Evolutionary conservation across 352 stramenopile genomes (phyloP).

Genomic region (Globisporangium viniferum): DNA sequence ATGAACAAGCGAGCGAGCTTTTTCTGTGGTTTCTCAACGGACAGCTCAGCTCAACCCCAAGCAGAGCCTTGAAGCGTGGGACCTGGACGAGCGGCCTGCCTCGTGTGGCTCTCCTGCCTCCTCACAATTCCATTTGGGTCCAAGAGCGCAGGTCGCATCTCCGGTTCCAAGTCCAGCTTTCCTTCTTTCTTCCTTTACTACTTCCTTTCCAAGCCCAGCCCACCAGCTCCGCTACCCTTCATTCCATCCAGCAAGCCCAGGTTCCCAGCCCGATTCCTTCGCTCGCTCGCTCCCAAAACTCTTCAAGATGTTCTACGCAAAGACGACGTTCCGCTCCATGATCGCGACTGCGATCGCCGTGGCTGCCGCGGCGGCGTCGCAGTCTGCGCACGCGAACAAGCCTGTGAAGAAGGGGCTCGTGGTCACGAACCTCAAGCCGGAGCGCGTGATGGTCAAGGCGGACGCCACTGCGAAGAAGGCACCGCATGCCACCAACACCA

Average conservation of each 20-base stretch:
- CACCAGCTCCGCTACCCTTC: not conserved
- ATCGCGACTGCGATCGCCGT: conserved; percentile 11
- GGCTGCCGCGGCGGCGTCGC: conserved; percentile 1
- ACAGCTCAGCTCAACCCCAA: not conserved
- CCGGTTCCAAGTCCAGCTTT: conserved; percentile 4
- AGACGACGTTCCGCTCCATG: conserved; percentile 13
- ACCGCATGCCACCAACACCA: not conserved
- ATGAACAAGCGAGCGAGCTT: not conserved
- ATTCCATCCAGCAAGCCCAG: not conserved
- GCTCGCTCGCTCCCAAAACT: not conserved
- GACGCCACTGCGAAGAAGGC: conserved; percentile 7
- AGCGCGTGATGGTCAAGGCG: conserved; percentile 3
- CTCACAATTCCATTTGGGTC: conserved; percentile 16
- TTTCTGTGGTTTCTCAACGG: not conserved
- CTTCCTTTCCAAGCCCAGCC: not conserved
- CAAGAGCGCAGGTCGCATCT: conserved; percentile 1
- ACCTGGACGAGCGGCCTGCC: not conserved
- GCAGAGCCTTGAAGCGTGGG: not conserved
- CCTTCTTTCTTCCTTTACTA: not conserved
- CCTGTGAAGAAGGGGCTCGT: conserved; percentile 14
- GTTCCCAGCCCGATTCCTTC: not conserved
- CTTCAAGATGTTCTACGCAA: conserved; percentile 15
- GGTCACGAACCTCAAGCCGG: conserved; percentile 11
- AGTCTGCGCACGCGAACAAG: conserved; percentile 4
- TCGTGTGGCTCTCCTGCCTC: not conserved